Evolutionary conservation across 2,329 filamentous ascomycete genomes (phyloP), one percentile per base, ranked within the genome.

Genomic region (Talaromyces sp.): DNA sequence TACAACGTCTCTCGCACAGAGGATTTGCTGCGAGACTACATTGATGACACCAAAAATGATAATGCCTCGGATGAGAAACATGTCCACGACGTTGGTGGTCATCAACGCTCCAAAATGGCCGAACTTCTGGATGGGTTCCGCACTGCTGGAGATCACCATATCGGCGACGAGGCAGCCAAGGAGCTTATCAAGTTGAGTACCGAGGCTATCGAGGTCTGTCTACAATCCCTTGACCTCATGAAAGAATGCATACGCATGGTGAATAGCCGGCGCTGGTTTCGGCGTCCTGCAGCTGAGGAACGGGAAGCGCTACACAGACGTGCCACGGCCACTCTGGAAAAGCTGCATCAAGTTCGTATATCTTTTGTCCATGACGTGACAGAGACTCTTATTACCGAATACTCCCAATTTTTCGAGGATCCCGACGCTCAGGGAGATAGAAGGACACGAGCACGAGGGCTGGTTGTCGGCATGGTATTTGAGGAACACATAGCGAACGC

Each of bases 401-500:
- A 81, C 55, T 69, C 68, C 1, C 72, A 77, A 17, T 62, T 80
- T 0, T 81, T 81, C 58, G 76, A 80, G 32, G 70, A 74, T 2
- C 14, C 27, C 24, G 27, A 29, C 24, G 14, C 17, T 7, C 24
- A 26, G 49, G 8, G 27, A 11, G 49, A 52, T 11, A 29, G 24
- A 52, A 52, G 17, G 17, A n/a, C 14, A 21, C 49, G 19, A 52
- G 53, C 35, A 17, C 62, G 72, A n/a, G 79, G 78, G 1, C 66
- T 67, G 4, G 60, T 81, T 0, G 63, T 80, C 3, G 73, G 75
- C 14, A 80, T 83, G 77, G 77, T 81, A 4, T 70, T 80, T 8
- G 79, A 82, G 58, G 79, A 82, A 65, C 73, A 77, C 14, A 70
- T 81, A 6, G 55, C 73, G 6, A 63, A 61, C 6, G 59, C 72